These are phyloP conservation scores for Acanthamoeba quina DNA, from an alignment of 208 protist species.

Conservation along the genomic window DNA sequence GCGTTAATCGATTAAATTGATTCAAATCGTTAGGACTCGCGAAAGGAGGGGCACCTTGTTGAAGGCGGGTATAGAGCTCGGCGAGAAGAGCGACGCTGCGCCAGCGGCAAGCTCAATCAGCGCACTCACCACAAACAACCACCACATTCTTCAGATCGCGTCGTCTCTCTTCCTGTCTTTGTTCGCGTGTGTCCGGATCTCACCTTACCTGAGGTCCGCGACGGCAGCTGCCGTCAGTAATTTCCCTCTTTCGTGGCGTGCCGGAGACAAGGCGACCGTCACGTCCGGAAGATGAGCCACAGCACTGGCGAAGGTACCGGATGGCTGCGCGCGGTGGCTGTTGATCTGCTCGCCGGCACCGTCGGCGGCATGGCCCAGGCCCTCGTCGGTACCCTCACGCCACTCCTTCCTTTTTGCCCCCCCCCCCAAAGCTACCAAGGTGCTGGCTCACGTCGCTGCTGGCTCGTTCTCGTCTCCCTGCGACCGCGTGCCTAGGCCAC, in stretches of 20 bases:
- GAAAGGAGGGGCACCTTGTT: neutral
- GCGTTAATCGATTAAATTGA: neutral
- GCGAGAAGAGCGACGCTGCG: neutral
- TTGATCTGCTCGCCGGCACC: neutral
- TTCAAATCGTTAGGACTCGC: neutral
- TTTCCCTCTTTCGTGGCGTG: neutral
- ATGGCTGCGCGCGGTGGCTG: neutral
- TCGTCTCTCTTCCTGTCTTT: neutral
- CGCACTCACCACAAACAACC: constrained; percentile 30
- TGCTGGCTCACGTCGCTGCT: neutral
- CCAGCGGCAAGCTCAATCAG: constrained; percentile 15
- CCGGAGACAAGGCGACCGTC: neutral
- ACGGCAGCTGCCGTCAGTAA: neutral
- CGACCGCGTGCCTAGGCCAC: neutral
- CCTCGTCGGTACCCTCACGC: neutral
- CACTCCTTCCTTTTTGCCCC: neutral
- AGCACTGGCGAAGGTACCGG: neutral
- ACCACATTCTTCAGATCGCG: neutral
- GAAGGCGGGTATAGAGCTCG: neutral
- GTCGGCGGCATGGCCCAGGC: constrained; percentile 6
- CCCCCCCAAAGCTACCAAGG: neutral
- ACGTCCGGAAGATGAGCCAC: neutral
- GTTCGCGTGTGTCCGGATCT: no score
- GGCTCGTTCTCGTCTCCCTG: neutral
- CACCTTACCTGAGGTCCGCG: no score